A percentile compares a stretch with the other conserved stretches of the same genome.
Evolutionary conservation across 495 filamentous ascomycete genomes (phyloP).

Genomic region (Xylaria longipes): DNA sequence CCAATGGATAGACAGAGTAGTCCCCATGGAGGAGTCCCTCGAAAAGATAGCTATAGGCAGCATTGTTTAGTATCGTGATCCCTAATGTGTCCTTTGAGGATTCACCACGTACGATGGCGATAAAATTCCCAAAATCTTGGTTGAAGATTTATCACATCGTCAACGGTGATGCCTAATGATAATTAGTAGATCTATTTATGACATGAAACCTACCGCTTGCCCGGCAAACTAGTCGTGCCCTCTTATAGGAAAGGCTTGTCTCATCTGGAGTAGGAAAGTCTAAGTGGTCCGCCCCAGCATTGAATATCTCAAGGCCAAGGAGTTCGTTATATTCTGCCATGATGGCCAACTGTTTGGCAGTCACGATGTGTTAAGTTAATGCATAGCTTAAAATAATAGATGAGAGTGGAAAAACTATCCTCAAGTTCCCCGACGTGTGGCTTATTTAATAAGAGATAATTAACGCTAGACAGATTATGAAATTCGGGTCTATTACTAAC

Average conservation of each 20-base stretch:
- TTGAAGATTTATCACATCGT: slow-evolving; percentile 25
- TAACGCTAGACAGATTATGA: not conserved
- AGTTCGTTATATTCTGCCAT: slow-evolving; percentile 12
- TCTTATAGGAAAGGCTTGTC: slow-evolving; percentile 20
- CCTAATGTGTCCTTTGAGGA: not conserved
- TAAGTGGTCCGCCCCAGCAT: slow-evolving; percentile 19
- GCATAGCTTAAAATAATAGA: not conserved
- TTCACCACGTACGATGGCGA: slow-evolving; percentile 21
- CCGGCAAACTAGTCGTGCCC: slow-evolving; percentile 27
- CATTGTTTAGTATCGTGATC: not conserved
- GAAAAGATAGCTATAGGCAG: slow-evolving; percentile 3
- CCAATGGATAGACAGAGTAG: slow-evolving; percentile 43
- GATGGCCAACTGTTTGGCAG: slow-evolving; percentile 44
- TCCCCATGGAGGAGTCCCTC: slow-evolving; percentile 29
- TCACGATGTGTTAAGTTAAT: not conserved
- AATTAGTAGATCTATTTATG: not conserved
- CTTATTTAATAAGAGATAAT: not conserved
- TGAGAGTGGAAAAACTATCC: not conserved
- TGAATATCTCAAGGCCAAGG: not conserved
- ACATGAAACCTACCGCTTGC: slow-evolving; percentile 22
- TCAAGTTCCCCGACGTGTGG: not conserved
- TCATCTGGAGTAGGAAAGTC: slow-evolving; percentile 22
- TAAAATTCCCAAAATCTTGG: slow-evolving; percentile 30
- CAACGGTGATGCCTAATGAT: slow-evolving; percentile 22
- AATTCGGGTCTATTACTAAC: not conserved